phyloP scores from a whole-genome alignment of 257 asterid genomes.

The Sherardia arvensis region DNA sequence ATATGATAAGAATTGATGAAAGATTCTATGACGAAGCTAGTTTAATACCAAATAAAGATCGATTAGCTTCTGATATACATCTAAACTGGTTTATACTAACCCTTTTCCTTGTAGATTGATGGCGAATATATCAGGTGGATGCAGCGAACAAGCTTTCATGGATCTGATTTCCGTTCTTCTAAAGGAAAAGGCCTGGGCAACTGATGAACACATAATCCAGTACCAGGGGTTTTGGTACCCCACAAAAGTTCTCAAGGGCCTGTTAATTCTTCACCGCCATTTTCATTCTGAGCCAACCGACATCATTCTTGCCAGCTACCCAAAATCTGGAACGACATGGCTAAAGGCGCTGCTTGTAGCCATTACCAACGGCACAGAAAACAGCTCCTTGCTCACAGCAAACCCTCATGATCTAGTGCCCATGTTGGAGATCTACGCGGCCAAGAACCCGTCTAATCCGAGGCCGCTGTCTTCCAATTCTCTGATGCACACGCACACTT shows the following conservation, averaged over 20 bases:
- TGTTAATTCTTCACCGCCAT: constrained; percentile 12
- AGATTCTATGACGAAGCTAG: too few relatives aligned
- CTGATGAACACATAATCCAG: neutral
- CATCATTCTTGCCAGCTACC: constrained; percentile 11
- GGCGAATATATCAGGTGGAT: too few relatives aligned
- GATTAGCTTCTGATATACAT: too few relatives aligned
- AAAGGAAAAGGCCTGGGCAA: constrained; percentile 18
- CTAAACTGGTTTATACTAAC: too few relatives aligned
- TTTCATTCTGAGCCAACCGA: constrained; percentile 7
- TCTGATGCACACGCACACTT: constrained; percentile 16
- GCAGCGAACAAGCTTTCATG: too few relatives aligned
- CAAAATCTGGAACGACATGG: constrained; percentile 28
- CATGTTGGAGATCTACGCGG: constrained; percentile 11
- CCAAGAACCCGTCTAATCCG: constrained; percentile 12
- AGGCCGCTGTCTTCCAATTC: constrained; percentile 10
- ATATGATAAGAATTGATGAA: too few relatives aligned
- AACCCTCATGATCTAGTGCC: constrained; percentile 21
- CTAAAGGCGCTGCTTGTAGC: constrained; percentile 20
- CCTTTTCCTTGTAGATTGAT: too few relatives aligned
- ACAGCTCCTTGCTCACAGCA: constrained; percentile 16
- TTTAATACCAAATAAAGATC: too few relatives aligned
- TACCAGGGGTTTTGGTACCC: constrained; percentile 19
- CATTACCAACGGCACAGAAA: constrained; percentile 10
- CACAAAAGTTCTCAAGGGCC: constrained; percentile 8
- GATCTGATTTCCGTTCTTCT: constrained; percentile 13